Conservation (phyloP, 768 basidiomycete genomes). For the Lepiota subincarnata region DNA sequence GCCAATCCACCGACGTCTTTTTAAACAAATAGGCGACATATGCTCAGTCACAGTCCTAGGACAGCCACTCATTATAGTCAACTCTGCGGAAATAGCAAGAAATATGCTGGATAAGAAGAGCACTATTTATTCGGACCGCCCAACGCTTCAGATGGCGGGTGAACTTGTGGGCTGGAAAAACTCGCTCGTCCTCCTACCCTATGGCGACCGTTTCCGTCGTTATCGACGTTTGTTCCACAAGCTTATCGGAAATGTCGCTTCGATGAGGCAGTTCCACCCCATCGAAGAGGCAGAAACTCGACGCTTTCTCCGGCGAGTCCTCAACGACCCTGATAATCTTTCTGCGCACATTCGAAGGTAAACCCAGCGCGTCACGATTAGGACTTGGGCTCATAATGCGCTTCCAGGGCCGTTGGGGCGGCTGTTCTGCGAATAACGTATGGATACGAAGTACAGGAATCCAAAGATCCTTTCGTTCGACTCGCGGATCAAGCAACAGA, state of each 20-base stretch:
- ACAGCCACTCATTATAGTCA: constrained; percentile 54
- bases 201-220: constrained; percentile 51
- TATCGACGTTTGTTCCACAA: constrained; percentile 51
- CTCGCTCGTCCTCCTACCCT: constrained; percentile 51
- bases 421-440: constrained; percentile 50
- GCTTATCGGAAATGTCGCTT: constrained; percentile 40
- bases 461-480: constrained; percentile 46
- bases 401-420: constrained; percentile 44
- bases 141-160: constrained; percentile 48
- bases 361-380: constrained; percentile 14
- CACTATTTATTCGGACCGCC: constrained; percentile 65
- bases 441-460: constrained; percentile 50
- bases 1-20: background rate
- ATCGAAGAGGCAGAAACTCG: constrained; percentile 44
- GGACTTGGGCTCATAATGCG: constrained; percentile 5
- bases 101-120: constrained; percentile 68
- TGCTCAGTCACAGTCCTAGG: constrained; percentile 57
- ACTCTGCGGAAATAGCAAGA: constrained; percentile 43
- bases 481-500: constrained; percentile 52
- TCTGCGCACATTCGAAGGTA: constrained; percentile 45
- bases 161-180: constrained; percentile 58
- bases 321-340: constrained; percentile 45
- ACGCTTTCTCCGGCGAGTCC: constrained; percentile 42
- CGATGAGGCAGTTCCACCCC: constrained; percentile 39
- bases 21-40: constrained; percentile 45